Conservation (phyloP, 2,329 filamentous ascomycete species). For the Neobulgaria alba region DNA sequence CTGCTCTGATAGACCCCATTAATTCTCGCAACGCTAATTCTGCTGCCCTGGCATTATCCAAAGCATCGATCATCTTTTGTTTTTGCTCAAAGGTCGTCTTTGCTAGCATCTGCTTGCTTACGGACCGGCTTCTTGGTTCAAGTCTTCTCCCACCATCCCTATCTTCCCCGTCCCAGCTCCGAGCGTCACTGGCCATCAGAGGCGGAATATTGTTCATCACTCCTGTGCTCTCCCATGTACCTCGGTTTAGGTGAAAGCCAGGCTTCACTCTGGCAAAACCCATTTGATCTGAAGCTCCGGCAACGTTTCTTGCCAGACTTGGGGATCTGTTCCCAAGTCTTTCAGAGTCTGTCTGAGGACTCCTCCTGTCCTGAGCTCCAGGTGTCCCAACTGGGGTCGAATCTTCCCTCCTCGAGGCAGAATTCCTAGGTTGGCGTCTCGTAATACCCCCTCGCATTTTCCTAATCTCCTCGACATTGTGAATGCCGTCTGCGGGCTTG, state of each 20-base stretch:
- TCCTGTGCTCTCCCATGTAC: constrained; percentile 68
- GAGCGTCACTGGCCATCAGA: constrained; percentile 38
- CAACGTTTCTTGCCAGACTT: constrained; percentile 30
- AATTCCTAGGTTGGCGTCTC: constrained; percentile 67
- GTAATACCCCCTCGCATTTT: constrained; percentile 81
- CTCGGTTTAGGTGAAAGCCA: constrained; percentile 29
- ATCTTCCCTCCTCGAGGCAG: constrained; percentile 42
- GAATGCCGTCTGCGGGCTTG: constrained; percentile 75
- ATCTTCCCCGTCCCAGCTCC: constrained; percentile 30
- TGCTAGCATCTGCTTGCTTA: constrained; percentile 43
- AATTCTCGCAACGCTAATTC: constrained; percentile 81
- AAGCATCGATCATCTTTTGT: constrained; percentile 56
- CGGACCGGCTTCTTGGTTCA: constrained; percentile 30
- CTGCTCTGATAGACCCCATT: constrained; percentile 70
- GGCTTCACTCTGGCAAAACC: constrained; percentile 27
- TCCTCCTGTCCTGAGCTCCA: constrained; percentile 31
- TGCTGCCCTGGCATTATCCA: constrained; percentile 73
- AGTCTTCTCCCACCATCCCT: constrained; percentile 26
- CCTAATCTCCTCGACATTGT: constrained; percentile 82
- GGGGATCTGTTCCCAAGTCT: constrained; percentile 28
- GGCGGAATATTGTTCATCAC: constrained; percentile 66
- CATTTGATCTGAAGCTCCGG: constrained; percentile 29
- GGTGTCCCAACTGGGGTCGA: constrained; percentile 51
- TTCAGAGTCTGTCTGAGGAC: constrained; percentile 27
- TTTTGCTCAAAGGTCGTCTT: constrained; percentile 50